These are phyloP conservation scores for Alternaria angustiovoidea DNA, from an alignment of 2,329 filamentous ascomycete species.

Conservation along the genomic window DNA sequence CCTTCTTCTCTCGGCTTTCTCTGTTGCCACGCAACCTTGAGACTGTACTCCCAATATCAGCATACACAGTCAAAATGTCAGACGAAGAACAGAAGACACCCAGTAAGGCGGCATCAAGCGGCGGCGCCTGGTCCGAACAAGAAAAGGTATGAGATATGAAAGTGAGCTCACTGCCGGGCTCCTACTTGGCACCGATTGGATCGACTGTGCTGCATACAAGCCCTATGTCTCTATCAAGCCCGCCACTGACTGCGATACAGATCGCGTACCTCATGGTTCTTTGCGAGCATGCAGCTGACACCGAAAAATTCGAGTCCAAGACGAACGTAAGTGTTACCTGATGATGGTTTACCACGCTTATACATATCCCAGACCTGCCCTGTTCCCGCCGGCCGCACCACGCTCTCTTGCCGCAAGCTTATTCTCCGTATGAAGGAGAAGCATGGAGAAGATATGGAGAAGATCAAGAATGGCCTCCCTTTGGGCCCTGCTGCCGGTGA, in stretches of 20 bases:
- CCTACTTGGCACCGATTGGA: too few relatives aligned
- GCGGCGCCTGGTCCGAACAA: slow-evolving; percentile 31
- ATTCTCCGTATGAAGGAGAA: slow-evolving; percentile 35
- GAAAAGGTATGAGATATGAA: slow-evolving; percentile 22
- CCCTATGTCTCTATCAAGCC: too few relatives aligned
- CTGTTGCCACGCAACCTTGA: neutral
- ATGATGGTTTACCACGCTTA: too few relatives aligned
- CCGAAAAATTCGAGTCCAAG: slow-evolving; percentile 27
- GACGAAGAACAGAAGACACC: slow-evolving; percentile 14
- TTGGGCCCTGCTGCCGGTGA: slow-evolving; percentile 8
- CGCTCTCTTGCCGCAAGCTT: slow-evolving; percentile 38
- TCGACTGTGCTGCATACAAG: too few relatives aligned
- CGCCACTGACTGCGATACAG: slow-evolving; percentile 15
- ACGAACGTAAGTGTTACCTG: slow-evolving; percentile 15
- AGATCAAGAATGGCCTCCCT: slow-evolving; percentile 23
- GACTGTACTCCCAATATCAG: neutral
- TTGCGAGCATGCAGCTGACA: slow-evolving; percentile 21
- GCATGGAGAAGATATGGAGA: slow-evolving; percentile 34
- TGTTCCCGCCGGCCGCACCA: slow-evolving; percentile 28
- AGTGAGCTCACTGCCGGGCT: too few relatives aligned
- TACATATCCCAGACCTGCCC: too few relatives aligned
- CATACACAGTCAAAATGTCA: slow-evolving; percentile 10
- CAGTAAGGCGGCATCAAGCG: slow-evolving; percentile 20
- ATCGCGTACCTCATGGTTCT: slow-evolving; percentile 33
- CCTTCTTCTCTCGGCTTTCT: neutral